These are phyloP conservation scores for cucumber (Cucumis sativus) DNA, from an alignment of 306 rosid species.

Conservation along the genomic window DNA sequence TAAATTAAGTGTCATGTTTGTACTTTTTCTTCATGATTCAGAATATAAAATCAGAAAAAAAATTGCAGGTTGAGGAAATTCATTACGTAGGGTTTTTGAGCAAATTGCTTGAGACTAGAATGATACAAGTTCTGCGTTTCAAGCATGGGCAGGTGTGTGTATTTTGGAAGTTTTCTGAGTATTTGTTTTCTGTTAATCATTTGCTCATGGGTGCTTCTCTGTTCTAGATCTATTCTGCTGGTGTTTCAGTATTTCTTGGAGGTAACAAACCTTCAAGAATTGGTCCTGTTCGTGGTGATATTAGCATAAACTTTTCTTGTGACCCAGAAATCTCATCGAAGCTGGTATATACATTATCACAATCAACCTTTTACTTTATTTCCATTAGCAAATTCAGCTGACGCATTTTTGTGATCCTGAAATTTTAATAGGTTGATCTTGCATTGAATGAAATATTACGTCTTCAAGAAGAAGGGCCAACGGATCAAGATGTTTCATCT, in stretches of 20 bases:
- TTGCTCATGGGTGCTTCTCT: slow-evolving; percentile 19
- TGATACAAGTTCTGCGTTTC: slow-evolving; percentile 89
- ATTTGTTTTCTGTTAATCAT: slow-evolving; percentile 3
- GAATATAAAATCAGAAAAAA: not conserved
- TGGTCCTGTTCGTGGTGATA: slow-evolving; percentile 79
- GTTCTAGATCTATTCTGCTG: slow-evolving; percentile 69
- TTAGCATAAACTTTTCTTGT: slow-evolving; percentile 80
- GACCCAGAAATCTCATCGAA: slow-evolving; percentile 90
- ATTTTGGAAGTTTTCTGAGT: slow-evolving; percentile 8
- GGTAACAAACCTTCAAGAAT: slow-evolving; percentile 86
- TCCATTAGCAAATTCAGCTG: slow-evolving; percentile 5
- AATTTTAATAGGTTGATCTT: slow-evolving; percentile 58
- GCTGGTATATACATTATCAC: slow-evolving; percentile 30
- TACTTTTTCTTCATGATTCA: not conserved
- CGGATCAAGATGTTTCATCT: slow-evolving; percentile 65
- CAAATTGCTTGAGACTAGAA: slow-evolving; percentile 90
- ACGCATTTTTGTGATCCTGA: slow-evolving; percentile 13
- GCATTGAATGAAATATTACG: slow-evolving; percentile 76
- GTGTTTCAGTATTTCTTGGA: slow-evolving; percentile 88
- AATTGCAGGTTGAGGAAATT: slow-evolving; percentile 69
- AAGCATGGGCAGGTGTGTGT: slow-evolving; percentile 80
- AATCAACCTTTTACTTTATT: slow-evolving; percentile 1
- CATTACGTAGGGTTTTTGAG: slow-evolving; percentile 79
- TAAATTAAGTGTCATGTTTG: not conserved
- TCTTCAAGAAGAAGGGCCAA: slow-evolving; percentile 94